Conservation (phyloP, 352 stramenopile genomes). For the Salisapilia sapeloensis region DNA sequence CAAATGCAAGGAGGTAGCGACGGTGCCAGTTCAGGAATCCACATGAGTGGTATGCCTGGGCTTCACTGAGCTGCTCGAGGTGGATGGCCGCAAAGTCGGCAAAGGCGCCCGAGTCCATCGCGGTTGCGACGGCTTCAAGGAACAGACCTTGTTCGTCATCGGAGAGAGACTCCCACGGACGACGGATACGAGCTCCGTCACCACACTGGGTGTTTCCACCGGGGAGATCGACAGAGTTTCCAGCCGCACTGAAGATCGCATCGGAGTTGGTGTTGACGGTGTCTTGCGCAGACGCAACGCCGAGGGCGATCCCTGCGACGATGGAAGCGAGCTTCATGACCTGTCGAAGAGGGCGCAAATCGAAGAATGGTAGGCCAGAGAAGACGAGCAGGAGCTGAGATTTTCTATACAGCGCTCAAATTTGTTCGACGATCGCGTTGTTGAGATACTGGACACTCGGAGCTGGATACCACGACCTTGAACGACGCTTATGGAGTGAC, state of each 20-base stretch:
- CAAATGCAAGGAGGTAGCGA: constrained; percentile 36
- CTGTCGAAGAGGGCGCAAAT: too few species aligned
- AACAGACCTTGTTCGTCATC: constrained; percentile 31
- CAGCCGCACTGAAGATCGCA: constrained; percentile 13
- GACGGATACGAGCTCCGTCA: constrained; percentile 20
- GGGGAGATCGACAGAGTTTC: constrained; percentile 21
- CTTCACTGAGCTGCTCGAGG: constrained; percentile 20
- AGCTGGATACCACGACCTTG: constrained; percentile 1
- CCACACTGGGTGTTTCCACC: constrained; percentile 30
- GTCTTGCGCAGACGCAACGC: constrained; percentile 1
- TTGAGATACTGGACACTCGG: neutral
- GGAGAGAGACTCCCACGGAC: constrained; percentile 24
- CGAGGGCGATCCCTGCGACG: neutral
- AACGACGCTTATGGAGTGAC: constrained; percentile 1
- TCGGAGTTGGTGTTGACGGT: constrained; percentile 6
- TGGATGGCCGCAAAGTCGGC: constrained; percentile 30
- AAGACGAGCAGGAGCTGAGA: neutral
- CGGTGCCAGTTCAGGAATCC: constrained; percentile 54
- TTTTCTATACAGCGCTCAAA: neutral
- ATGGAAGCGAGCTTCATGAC: too few species aligned
- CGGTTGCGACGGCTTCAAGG: constrained; percentile 22
- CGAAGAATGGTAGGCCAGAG: too few species aligned
- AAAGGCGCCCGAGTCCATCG: constrained; percentile 19
- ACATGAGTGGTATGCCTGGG: constrained; percentile 33
- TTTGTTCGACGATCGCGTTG: neutral